Evolutionary conservation across 257 asterid genomes (phyloP).

Genomic region (Plantago elongata): DNA sequence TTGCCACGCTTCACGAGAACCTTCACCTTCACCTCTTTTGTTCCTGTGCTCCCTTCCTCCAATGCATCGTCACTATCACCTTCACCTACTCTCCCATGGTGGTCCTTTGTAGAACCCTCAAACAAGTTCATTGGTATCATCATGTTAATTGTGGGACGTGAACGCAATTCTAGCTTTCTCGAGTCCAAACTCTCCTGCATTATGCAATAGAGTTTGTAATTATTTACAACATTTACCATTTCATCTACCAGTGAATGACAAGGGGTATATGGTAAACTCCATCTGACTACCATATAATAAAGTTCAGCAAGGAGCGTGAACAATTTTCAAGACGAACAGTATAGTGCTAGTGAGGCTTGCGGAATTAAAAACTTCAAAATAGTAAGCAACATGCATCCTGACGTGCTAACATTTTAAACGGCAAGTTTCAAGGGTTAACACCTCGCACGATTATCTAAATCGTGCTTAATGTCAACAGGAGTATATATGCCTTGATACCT

Average conservation of each 20-base stretch:
- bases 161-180: conserved; percentile 76
- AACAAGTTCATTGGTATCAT: conserved; percentile 83
- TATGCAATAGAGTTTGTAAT: conserved; percentile 11
- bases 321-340: neutral
- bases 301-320: neutral
- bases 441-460: too few relatives aligned
- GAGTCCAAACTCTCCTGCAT: conserved; percentile 98
- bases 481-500: too few relatives aligned
- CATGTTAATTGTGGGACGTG: conserved; percentile 90
- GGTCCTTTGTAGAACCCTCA: conserved; percentile 73
- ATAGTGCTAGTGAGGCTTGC: neutral
- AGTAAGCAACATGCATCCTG: too few relatives aligned
- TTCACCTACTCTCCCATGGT: conserved; percentile 59
- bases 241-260: too few relatives aligned
- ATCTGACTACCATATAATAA: neutral
- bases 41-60: conserved; percentile 68
- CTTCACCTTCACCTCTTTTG: conserved; percentile 76
- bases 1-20: conserved; percentile 95
- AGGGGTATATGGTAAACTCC: too few relatives aligned
- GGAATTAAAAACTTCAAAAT: too few relatives aligned
- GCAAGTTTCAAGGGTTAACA: too few relatives aligned
- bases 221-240: too few relatives aligned
- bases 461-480: too few relatives aligned
- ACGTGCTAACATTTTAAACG: too few relatives aligned
- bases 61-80: conserved; percentile 88